A percentile compares a stretch with the other conserved stretches of the same genome.
phyloP scores from a whole-genome alignment of 495 filamentous ascomycete species.

The Penicillium diatomitis region DNA sequence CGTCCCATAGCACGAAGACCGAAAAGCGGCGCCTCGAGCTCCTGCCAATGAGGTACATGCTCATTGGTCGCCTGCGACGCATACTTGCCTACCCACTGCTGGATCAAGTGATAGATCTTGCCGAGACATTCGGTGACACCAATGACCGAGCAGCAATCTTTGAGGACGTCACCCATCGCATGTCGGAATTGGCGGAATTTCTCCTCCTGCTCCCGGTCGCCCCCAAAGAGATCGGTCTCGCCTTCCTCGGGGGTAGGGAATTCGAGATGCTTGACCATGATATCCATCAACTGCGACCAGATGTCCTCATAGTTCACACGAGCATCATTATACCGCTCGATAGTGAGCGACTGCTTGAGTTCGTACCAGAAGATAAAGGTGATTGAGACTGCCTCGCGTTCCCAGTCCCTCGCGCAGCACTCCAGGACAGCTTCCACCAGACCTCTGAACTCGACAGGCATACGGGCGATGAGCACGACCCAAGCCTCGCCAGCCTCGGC shows the following conservation, averaged over 20 bases:
- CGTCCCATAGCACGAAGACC: constrained; percentile 93
- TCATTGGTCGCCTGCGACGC: constrained; percentile 59
- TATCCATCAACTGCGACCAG: constrained; percentile 80
- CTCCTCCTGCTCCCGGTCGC: constrained; percentile 91
- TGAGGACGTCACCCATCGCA: constrained; percentile 94
- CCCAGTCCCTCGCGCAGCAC: constrained; percentile 76
- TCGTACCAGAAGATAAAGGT: constrained; percentile 99
- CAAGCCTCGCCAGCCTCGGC: constrained; percentile 91
- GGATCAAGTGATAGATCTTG: constrained; percentile 76
- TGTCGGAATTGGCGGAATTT: constrained; percentile 96
- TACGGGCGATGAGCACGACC: constrained; percentile 79
- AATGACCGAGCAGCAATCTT: constrained; percentile 94
- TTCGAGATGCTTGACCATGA: constrained; percentile 86
- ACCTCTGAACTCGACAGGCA: constrained; percentile 71
- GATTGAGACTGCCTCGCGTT: constrained; percentile 78
- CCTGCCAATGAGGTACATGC: constrained; percentile 93
- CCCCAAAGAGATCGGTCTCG: constrained; percentile 82
- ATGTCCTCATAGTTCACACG: constrained; percentile 64
- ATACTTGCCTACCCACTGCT: constrained; percentile 78
- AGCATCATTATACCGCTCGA: constrained; percentile 81
- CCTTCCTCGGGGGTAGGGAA: constrained; percentile 73
- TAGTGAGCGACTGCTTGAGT: constrained; percentile 86
- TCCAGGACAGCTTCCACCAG: constrained; percentile 87
- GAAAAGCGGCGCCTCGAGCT: constrained; percentile 90
- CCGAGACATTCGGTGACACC: constrained; percentile 80